Evolutionary conservation across 768 basidiomycete species (phyloP), one percentile per base, ranked within the genome.

Genomic region (Lentinula guzmanii): DNA sequence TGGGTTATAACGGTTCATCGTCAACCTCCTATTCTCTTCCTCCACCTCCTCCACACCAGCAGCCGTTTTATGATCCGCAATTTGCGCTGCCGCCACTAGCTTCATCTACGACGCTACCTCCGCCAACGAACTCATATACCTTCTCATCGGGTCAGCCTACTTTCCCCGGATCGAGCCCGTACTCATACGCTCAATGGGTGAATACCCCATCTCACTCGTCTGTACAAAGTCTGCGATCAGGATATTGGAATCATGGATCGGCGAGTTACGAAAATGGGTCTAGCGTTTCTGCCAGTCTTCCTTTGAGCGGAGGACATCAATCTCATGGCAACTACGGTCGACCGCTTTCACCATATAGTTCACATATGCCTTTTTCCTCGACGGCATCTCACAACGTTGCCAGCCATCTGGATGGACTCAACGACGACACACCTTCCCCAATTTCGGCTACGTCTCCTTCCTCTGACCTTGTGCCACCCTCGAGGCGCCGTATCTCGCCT

Each of bases 401-500:
- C n/a, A 41, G 39, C 35, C 42, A 39, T 37, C n/a, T 55, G 18
- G 35, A 52, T 33, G 58, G 34, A 18, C 18, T 59, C 6, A 60
- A 39, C 39, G 59, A 24, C 5, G 43, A 60, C n/a, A 46, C 33
- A 42, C 37, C 59, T 3, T 60, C 59, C 13, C 66, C 68, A 52
- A 62, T 68, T 33, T 66, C 70, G 21, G 54, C 70, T 63, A 60
- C 69, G 2, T 64, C 68, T 58, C 65, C 65, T 64, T 69, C 66
- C 62, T 67, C 68, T 35, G 84, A 81, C 65, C 73, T 76, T 51
- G 87, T 82, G 13, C 87, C 82, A 8, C 85, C 80, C 61, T 80
- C 84, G 64, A 78, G 77, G 66, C 82, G 82, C 65, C 79, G 82
- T 62, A 75, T 82, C n/a, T 52, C 50, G 39, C 62, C 52, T 61